These are phyloP conservation scores for Cyclospora cayetanensis DNA, from an alignment of 169 alveolate genomes.

Conservation along the genomic window DNA sequence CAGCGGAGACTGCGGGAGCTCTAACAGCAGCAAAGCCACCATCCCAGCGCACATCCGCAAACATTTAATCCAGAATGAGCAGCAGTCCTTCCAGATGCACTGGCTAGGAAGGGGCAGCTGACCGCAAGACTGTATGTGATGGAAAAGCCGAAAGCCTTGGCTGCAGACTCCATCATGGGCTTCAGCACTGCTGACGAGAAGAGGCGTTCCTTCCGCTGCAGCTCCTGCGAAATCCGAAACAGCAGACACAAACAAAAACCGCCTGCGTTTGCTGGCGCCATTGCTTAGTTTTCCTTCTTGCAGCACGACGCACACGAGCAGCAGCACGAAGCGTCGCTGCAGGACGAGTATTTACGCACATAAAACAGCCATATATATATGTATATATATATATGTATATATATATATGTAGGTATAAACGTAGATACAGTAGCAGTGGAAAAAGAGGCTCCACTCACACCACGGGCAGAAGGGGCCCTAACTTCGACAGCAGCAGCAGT, in stretches of 20 bases:
- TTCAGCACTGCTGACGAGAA: constrained; percentile 23
- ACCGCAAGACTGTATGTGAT: constrained; percentile 32
- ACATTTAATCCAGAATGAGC: background rate
- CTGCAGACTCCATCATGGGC: constrained; percentile 27
- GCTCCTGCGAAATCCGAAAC: constrained; percentile 13
- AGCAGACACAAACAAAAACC: background rate
- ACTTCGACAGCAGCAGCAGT: background rate
- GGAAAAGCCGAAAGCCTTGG: background rate
- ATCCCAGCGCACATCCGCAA: background rate
- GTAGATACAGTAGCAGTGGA: too few relatives aligned
- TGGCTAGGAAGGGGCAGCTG: background rate
- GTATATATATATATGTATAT: too few relatives aligned
- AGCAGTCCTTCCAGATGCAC: background rate
- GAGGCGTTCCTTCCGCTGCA: constrained; percentile 49
- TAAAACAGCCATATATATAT: background rate
- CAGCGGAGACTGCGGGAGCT: background rate
- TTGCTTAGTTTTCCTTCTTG: background rate
- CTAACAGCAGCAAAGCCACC: background rate
- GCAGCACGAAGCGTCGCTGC: background rate
- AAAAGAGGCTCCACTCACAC: background rate
- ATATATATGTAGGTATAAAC: too few relatives aligned
- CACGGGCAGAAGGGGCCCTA: background rate
- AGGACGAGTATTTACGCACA: background rate
- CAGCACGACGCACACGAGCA: too few relatives aligned
- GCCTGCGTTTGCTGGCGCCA: background rate